Base-by-base conservation (phyloP, 2,329 filamentous ascomycete species). In the Colletotrichum neosansevieriae region DNA sequence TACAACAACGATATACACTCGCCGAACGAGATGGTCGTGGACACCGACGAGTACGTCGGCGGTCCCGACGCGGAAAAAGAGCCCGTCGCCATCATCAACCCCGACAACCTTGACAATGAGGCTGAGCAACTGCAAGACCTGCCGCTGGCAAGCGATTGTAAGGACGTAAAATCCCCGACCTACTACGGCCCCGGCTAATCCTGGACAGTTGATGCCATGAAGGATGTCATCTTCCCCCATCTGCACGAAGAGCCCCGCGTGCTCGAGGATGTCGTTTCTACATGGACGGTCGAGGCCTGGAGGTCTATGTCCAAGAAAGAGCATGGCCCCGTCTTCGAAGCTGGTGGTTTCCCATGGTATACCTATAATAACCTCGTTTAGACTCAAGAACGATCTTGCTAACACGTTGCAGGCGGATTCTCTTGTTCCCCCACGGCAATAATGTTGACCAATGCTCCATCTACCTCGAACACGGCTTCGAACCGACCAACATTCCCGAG, bases 401-500 rank as follows among this genome's bases (percentile, higher is more conserved):
- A 54, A 76, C 70, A 9, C 58, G 24, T 15, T 56, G 21, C 71
- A 94, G 92, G 96, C 92, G 95, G 75, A 91, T 98, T 74, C 87
- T 99, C 13, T 94, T 99, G 78, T 99, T 99, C 76, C 95, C 96
- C 0, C 94, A 91, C 71, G 96, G 96, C 58, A 99, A 99, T 79
- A 95, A 97, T 73, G 92, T 94, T 63, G 95, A 98, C 72, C 92
- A 93, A 76, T 94, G 92, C 53, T 98, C 96, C 6, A 93, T 99
- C 78, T 99, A 98, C 79, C 88, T 99, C 21, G 96, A 99, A 79
- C 96, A 98, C 79, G 96, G 94, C 50, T 97, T 93, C 80, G 92
- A 93, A 24, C 83, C 81, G 71, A 88, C 89, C 69, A 63, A 69
- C 44, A 87, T 95, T 11, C 94, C 95, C 12, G 93, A 97, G 50